phyloP scores from a whole-genome alignment of 495 filamentous ascomycete species.

The Lophiostoma macrostomum region DNA sequence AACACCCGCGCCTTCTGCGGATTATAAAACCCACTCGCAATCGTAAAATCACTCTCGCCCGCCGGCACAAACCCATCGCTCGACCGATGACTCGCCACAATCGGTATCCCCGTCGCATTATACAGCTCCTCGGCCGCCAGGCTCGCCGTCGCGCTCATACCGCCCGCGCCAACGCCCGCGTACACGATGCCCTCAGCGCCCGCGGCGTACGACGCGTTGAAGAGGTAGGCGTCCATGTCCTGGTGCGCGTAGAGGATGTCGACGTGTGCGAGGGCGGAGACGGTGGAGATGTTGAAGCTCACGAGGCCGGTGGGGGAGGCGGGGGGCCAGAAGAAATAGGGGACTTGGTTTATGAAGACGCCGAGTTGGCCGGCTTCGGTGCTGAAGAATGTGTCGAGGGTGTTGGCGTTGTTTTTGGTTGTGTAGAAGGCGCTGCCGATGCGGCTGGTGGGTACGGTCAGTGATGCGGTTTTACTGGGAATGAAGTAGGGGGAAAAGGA shows the following conservation, averaged over 20 bases:
- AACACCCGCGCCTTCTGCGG: conserved; percentile 41
- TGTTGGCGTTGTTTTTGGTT: conserved; percentile 54
- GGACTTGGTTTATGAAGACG: conserved; percentile 46
- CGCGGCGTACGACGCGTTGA: conserved; percentile 41
- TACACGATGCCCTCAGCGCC: conserved; percentile 48
- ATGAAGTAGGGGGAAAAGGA: no score
- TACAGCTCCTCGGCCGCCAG: conserved; percentile 12
- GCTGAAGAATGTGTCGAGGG: conserved; percentile 51
- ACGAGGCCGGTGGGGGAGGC: conserved; percentile 42
- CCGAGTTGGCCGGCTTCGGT: conserved; percentile 48
- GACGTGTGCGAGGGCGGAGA: conserved; percentile 44
- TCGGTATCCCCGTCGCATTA: conserved; percentile 29
- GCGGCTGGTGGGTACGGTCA: conserved; percentile 30
- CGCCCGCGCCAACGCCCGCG: conserved; percentile 41
- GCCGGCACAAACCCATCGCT: conserved; percentile 37
- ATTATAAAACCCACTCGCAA: conserved; percentile 38
- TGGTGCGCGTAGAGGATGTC: conserved; percentile 47
- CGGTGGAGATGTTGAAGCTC: conserved; percentile 39
- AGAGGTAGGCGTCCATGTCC: conserved; percentile 35
- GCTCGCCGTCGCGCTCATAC: neutral
- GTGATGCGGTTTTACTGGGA: no score
- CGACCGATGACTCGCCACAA: conserved; percentile 34
- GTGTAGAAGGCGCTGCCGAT: conserved; percentile 48
- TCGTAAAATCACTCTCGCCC: conserved; percentile 16
- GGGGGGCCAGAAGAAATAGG: conserved; percentile 48